A percentile compares a stretch with the other conserved stretches of the same genome.
phyloP scores from a whole-genome alignment of 495 filamentous ascomycete genomes.

The Melanomma pulvis-pyrius region DNA sequence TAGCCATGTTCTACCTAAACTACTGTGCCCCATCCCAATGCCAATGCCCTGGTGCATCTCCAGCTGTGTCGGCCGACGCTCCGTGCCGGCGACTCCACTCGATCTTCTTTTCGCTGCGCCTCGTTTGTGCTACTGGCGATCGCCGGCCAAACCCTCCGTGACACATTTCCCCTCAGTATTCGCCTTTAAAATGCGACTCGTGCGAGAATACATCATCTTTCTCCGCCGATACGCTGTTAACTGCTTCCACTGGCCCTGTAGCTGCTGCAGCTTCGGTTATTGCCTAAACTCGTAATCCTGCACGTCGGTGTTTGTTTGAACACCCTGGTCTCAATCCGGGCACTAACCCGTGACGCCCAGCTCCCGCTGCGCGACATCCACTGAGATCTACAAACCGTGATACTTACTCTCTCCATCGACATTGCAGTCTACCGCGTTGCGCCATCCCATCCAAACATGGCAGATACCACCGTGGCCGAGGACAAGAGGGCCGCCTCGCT shows the following conservation, averaged over 20 bases:
- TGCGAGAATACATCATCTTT: no score
- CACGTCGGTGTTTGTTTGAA: conserved; percentile 18
- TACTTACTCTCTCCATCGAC: conserved; percentile 7
- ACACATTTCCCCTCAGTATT: no score
- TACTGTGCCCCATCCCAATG: no score
- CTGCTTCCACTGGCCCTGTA: background rate
- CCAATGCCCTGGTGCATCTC: no score
- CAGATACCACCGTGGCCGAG: conserved; percentile 12
- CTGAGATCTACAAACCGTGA: background rate
- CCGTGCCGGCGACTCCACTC: background rate
- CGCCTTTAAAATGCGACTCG: no score
- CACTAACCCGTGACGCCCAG: background rate
- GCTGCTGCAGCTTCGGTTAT: background rate
- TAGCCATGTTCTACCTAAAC: no score
- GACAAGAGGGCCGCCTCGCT: conserved; percentile 27
- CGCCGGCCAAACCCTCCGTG: background rate
- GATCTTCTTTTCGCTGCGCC: background rate
- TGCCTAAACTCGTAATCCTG: conserved; percentile 15
- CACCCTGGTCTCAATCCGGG: conserved; percentile 3
- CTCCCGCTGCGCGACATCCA: conserved; percentile 25
- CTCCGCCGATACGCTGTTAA: background rate
- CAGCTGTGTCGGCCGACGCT: no score
- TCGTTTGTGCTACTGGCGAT: background rate
- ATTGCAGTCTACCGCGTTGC: background rate
- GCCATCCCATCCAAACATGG: background rate